Evolutionary conservation across 2,329 filamentous ascomycete species (phyloP).

Genomic region (Trichophyton equinum): DNA sequence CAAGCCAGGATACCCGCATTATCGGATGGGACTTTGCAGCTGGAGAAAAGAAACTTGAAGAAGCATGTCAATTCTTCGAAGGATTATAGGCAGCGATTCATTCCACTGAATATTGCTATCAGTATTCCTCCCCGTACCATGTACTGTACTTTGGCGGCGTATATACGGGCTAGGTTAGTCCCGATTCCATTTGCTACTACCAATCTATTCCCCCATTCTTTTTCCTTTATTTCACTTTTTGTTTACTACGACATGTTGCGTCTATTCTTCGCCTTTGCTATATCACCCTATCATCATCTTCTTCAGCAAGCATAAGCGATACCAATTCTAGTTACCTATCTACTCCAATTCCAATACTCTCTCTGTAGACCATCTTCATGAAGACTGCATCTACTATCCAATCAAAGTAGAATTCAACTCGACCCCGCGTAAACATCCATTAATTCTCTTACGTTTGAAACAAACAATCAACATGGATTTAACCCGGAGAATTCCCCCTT

Average conservation of each 20-base stretch:
- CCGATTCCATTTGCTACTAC: too few species aligned
- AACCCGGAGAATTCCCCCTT: background rate
- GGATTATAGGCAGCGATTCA: constrained; percentile 19
- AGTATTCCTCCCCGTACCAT: background rate
- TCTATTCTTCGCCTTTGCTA: background rate
- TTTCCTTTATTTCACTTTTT: too few species aligned
- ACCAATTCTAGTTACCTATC: background rate
- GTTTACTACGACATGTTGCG: background rate
- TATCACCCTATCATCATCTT: background rate
- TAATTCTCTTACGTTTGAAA: constrained; percentile 1
- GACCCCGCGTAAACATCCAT: background rate
- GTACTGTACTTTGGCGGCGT: too few species aligned
- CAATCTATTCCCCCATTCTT: too few species aligned
- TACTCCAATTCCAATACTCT: background rate
- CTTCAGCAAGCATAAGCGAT: background rate
- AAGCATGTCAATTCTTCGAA: constrained; percentile 66
- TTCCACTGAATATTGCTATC: background rate
- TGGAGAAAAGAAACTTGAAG: constrained; percentile 64
- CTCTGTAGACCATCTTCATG: background rate
- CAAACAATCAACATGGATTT: background rate
- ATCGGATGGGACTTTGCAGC: constrained; percentile 98
- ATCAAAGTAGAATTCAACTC: too few species aligned
- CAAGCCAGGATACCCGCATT: constrained; percentile 79
- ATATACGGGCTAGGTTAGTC: too few species aligned
- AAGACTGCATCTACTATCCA: background rate